Base-by-base conservation (phyloP, 208 protist genomes). In the Leishmania tarentolae region DNA sequence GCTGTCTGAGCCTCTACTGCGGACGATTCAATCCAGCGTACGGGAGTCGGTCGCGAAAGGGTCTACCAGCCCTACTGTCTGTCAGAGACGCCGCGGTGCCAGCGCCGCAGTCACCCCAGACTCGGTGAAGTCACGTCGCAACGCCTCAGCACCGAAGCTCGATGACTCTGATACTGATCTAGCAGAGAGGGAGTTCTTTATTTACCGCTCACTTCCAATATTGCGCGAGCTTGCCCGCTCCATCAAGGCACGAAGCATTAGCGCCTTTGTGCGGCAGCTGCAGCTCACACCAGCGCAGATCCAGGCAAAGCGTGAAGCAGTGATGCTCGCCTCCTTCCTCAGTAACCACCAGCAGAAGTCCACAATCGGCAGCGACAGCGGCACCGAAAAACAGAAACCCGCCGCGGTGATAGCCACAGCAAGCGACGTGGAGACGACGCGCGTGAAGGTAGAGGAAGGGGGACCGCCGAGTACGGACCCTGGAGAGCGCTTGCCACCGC, bases 241-340 rank as follows among this genome's bases (percentile, higher is more conserved):
- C 21, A 77, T 94, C 11, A 87, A 87, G 70, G 92, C 91, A 79
- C 86, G 86, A 3, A 79, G 85, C 15, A 75, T 84, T 44, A 80
- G 86, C 17, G 19, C 77, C 6, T 89, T 93, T 50, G 83, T 82
- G 21, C 88, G 88, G 68, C 86, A 94, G 71, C 73, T 94, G 9
- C 68, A 87, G 70, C 61, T 88, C 46, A 90, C 85, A 0, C 88
- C 89, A n/a, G 81, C 81, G 7, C 86, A 91, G 75, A 86, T 96
- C 2, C 91, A 90, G 2, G 79, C 79, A 37, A 96, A 96, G 76
- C 90, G 93, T 2, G 93, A 94, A 78, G 81, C 88, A 56, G 93
- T 96, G 19, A 77, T 94, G 79, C 84, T 84, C 31, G 44, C 71
- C 71, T 84, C 84, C 24, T 79, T 92, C 56, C 69, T 87, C 8